Evolutionary conservation across 345 rosid species (phyloP).

Genomic region (Bruguiera sexangula): DNA sequence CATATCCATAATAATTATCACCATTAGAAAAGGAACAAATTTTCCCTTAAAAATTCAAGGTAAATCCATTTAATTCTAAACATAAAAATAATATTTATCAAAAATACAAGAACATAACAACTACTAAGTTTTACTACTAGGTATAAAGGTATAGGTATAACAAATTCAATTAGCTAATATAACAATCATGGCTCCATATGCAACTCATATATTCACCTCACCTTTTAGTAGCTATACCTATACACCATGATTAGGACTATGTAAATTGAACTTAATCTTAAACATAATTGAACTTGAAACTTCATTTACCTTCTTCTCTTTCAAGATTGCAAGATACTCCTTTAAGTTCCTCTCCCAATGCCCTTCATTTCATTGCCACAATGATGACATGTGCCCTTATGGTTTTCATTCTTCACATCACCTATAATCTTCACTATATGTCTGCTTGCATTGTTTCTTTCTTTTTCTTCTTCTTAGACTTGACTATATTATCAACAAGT

Average conservation of each 20-base stretch:
- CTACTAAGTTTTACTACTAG: not conserved
- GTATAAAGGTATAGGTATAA: not conserved
- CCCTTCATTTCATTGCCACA: not conserved
- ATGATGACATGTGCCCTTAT: not conserved
- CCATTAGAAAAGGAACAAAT: not conserved
- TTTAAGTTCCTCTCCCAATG: not conserved
- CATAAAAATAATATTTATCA: not conserved
- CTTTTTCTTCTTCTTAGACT: too few species aligned
- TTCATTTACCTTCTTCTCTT: not conserved
- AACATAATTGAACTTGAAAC: not conserved
- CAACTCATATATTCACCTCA: not conserved
- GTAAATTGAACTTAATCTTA: not conserved
- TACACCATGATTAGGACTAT: not conserved
- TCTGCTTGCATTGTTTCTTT: not conserved
- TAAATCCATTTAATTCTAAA: not conserved
- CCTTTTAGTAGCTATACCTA: not conserved
- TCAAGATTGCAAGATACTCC: not conserved
- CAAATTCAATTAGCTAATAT: not conserved
- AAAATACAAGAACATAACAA: not conserved
- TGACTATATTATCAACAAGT: not conserved
- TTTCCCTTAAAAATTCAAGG: not conserved
- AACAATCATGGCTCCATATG: not conserved
- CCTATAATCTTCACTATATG: not conserved
- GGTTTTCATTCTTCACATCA: not conserved
- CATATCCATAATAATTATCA: not conserved